These are phyloP conservation scores for Saprolegnia diclina DNA, from an alignment of 352 stramenopile species.

Conservation along the genomic window DNA sequence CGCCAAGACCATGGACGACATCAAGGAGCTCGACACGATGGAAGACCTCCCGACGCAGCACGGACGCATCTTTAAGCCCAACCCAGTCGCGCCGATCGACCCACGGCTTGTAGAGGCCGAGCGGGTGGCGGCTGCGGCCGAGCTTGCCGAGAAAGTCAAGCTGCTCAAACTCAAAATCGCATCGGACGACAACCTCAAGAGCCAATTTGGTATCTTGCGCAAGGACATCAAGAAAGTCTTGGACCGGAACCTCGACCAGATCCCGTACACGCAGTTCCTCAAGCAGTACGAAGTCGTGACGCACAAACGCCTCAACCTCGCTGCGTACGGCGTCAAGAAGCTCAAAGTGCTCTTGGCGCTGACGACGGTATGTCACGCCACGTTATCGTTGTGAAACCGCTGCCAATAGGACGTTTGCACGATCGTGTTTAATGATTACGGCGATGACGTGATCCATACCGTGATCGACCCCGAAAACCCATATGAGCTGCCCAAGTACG, in stretches of 20 bases:
- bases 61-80: slow-evolving; percentile 20
- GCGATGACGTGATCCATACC: slow-evolving; percentile 23
- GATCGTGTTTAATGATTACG: slow-evolving; percentile 24
- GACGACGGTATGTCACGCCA: slow-evolving; percentile 11
- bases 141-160: slow-evolving; percentile 28
- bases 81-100: slow-evolving; percentile 13
- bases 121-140: slow-evolving; percentile 7
- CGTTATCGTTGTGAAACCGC: background rate
- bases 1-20: slow-evolving; percentile 49
- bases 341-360: slow-evolving; percentile 31
- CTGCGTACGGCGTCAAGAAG: slow-evolving; percentile 68
- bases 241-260: slow-evolving; percentile 44
- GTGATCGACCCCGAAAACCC: slow-evolving; percentile 21
- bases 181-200: slow-evolving; percentile 35
- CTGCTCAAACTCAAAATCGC: slow-evolving; percentile 18
- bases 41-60: slow-evolving; percentile 56
- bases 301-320: slow-evolving; percentile 56
- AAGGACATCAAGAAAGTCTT: slow-evolving; percentile 72
- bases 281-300: slow-evolving; percentile 52
- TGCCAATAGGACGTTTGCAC: slow-evolving; percentile 22
- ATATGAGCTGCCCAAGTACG: slow-evolving; percentile 36
- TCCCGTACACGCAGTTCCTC: slow-evolving; percentile 49
- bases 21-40: slow-evolving; percentile 53
- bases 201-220: slow-evolving; percentile 56
- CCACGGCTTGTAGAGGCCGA: slow-evolving; percentile 13